phyloP scores from a whole-genome alignment of 306 rosid species.

The Sindora glabra region DNA sequence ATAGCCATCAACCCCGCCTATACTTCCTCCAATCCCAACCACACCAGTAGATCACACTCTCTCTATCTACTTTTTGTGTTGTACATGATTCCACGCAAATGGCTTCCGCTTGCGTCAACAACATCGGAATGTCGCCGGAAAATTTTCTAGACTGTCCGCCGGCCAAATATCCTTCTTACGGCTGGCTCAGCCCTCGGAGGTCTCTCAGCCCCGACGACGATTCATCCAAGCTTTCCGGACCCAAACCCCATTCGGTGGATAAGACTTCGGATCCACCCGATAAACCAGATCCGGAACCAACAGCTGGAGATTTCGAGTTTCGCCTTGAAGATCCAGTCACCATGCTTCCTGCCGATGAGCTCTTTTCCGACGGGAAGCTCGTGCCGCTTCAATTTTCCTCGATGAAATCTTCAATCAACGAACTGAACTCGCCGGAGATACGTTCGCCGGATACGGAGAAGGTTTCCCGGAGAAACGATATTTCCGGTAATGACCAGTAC shows the following conservation, averaged over 20 bases:
- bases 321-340: constrained; percentile 66
- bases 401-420: constrained; percentile 20
- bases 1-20: constrained; percentile 10
- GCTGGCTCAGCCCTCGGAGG: constrained; percentile 56
- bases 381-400: constrained; percentile 56
- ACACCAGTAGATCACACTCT: no score
- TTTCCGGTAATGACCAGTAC: constrained; percentile 38
- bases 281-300: constrained; percentile 44
- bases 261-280: background rate
- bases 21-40: background rate
- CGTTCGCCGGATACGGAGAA: constrained; percentile 24
- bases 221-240: background rate
- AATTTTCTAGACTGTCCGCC: constrained; percentile 43
- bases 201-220: constrained; percentile 37
- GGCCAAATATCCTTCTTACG: constrained; percentile 40
- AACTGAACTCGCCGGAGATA: background rate
- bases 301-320: constrained; percentile 67
- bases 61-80: background rate
- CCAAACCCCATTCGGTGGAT: background rate
- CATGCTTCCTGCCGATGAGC: constrained; percentile 94
- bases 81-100: constrained; percentile 32
- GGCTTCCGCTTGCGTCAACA: constrained; percentile 97
- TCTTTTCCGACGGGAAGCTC: constrained; percentile 83
- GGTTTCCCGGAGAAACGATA: constrained; percentile 23
- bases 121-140: constrained; percentile 62